Base-by-base conservation (phyloP, 805 yeast genomes). In the Kazachstania africana region DNA sequence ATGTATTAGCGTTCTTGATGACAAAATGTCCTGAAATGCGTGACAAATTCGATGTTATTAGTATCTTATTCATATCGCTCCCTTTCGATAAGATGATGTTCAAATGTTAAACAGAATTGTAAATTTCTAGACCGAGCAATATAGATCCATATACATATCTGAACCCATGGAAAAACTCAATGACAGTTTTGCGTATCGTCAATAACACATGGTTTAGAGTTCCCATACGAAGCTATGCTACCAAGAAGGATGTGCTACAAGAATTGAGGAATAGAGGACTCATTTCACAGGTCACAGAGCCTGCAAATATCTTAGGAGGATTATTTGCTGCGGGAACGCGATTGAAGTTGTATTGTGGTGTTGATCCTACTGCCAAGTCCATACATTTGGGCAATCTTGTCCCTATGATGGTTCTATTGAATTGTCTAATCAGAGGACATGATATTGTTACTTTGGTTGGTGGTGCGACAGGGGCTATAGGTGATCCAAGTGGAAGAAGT, bases 391-490 rank as follows among this genome's bases (percentile, higher is more conserved):
- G 98, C 3, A 91, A 91, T 46, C 59, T 91, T 32, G 62, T 91
- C 20, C 98, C 98, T 1, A 57, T 91, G 40, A 72, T 91, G 77
- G 72, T 83, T 2, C 58, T 88, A 27, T 60, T 91, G 27, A 95
- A 91, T 55, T 85, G 85, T 54, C 74, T 73, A 39, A 57, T 85
- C 20, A 62, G 91, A 21, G 98, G 98, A 2, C 95, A 85, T 51
- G 69, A 71, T 37, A 72, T 84, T n/a, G 72, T 77, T 5, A 84
- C 88, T 0, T 55, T 88, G 5, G 85, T 91, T 12, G 95, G 95
- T 13, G 94, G 94, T 16, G 98, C 97, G 5, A 91, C 98, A 0
- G 97, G 95, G 6, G 69, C 71, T 9, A 94, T 91, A 2, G 98
- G 98, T 6, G 98, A 91, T 54, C 98, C 98, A 6, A 82, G 95